Evolutionary conservation across 169 alveolate species (phyloP).

Genomic region (Cyclospora cayetanensis): DNA sequence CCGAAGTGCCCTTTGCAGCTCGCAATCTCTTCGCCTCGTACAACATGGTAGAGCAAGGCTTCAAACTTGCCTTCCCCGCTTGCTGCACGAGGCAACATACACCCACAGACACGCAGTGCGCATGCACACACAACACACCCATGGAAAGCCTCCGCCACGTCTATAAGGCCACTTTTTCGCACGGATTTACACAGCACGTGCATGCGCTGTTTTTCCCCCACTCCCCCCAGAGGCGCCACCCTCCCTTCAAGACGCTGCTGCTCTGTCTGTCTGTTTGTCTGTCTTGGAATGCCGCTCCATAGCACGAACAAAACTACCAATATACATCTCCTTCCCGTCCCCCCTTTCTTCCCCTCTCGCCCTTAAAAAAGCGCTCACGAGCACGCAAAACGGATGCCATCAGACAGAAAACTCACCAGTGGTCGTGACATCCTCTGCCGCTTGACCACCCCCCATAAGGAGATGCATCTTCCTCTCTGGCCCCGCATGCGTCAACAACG

Average conservation of each 20-base stretch:
- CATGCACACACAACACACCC: not conserved
- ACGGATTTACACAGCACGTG: no score
- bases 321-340: no score
- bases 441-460: conserved; percentile 91
- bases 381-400: no score
- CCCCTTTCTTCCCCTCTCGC: no score
- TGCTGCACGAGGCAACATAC: conserved; percentile 76
- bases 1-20: conserved; percentile 96
- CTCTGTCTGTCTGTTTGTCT: no score
- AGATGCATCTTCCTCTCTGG: conserved; percentile 84
- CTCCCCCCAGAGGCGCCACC: no score
- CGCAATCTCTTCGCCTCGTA: conserved; percentile 93
- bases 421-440: conserved; percentile 92
- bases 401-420: conserved; percentile 76
- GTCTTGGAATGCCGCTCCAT: no score
- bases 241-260: no score
- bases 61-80: conserved; percentile 96
- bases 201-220: no score
- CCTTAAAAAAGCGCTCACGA: no score
- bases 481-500: conserved; percentile 79
- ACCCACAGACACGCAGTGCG: not conserved
- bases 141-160: not conserved
- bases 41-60: conserved; percentile 90
- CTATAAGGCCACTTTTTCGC: not conserved
- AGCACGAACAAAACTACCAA: no score